A percentile compares a stretch with the other conserved stretches of the same genome.
Conservation (phyloP, 75 land plant species). For the Cryptomeria japonica region DNA sequence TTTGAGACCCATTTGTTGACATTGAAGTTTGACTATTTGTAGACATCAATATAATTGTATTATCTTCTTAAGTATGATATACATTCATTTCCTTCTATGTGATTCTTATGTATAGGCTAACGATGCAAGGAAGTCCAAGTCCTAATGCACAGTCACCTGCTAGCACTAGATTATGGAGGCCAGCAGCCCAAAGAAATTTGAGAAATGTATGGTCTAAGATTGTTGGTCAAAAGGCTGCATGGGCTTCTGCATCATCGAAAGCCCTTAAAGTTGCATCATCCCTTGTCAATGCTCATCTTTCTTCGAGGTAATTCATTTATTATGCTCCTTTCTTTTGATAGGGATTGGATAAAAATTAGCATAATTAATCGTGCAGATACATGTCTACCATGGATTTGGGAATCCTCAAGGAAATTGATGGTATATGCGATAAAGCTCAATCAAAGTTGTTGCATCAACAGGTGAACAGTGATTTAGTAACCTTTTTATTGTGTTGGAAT, state of each 20-base stretch:
- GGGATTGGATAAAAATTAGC: not conserved
- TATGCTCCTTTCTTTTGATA: not conserved
- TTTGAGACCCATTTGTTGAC: not conserved
- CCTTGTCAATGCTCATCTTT: conserved; percentile 63
- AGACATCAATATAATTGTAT: not conserved
- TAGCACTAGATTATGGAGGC: conserved; percentile 63
- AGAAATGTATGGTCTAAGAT: conserved; percentile 69
- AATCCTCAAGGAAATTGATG: conserved; percentile 44
- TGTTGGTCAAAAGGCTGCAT: conserved; percentile 34
- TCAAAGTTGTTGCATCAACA: conserved; percentile 41
- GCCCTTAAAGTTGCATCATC: conserved; percentile 55
- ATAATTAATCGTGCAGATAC: conserved; percentile 33
- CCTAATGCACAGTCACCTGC: conserved; percentile 26
- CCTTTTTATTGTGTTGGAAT: not conserved
- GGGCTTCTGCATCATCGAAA: conserved; percentile 44
- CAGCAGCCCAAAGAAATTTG: conserved; percentile 74
- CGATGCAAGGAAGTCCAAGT: conserved; percentile 8
- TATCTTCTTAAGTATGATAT: not conserved
- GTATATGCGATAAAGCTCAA: conserved; percentile 33
- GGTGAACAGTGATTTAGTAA: conserved; percentile 22
- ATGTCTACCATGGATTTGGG: conserved; percentile 54
- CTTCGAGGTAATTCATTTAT: conserved; percentile 31
- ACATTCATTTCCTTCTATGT: not conserved
- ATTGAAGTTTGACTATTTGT: not conserved
- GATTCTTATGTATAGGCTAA: conserved; percentile 3